phyloP scores from a whole-genome alignment of 2,329 filamentous ascomycete species.

The Hawksworthiomyces lignivorus region DNA sequence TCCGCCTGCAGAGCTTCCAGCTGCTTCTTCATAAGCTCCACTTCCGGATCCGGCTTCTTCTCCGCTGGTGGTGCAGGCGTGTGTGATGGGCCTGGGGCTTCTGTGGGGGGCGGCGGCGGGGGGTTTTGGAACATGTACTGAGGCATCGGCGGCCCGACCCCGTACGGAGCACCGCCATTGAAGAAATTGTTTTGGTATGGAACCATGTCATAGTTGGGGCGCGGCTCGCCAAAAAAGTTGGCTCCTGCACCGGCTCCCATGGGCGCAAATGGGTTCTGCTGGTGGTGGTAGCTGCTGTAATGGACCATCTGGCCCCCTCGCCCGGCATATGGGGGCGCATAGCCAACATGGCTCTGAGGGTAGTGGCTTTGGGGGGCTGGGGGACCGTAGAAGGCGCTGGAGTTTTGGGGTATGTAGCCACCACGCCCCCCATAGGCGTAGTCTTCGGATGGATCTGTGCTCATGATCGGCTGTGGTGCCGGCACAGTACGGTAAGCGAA shows the following conservation, averaged over 20 bases:
- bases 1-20: slow-evolving; percentile 43
- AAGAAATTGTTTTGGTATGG: slow-evolving; percentile 36
- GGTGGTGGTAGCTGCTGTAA: slow-evolving; percentile 29
- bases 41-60: slow-evolving; percentile 44
- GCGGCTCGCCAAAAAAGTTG: slow-evolving; percentile 34
- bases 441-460: slow-evolving; percentile 58
- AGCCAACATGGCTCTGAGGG: slow-evolving; percentile 41
- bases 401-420: slow-evolving; percentile 22
- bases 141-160: slow-evolving; percentile 27
- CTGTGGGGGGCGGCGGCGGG: slow-evolving; percentile 36
- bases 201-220: slow-evolving; percentile 41
- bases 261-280: slow-evolving; percentile 36
- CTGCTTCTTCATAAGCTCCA: slow-evolving; percentile 54
- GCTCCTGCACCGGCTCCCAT: slow-evolving; percentile 31
- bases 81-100: slow-evolving; percentile 27
- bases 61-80: slow-evolving; percentile 30
- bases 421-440: slow-evolving; percentile 34
- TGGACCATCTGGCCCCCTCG: slow-evolving; percentile 37
- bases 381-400: slow-evolving; percentile 21
- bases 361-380: slow-evolving; percentile 23
- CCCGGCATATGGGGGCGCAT: slow-evolving; percentile 29
- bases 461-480: slow-evolving; percentile 44
- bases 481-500: slow-evolving; percentile 19
- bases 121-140: slow-evolving; percentile 31
- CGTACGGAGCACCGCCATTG: slow-evolving; percentile 21